These are phyloP conservation scores for Chionographis japonica DNA, from an alignment of 106 monocot species.

Conservation along the genomic window DNA sequence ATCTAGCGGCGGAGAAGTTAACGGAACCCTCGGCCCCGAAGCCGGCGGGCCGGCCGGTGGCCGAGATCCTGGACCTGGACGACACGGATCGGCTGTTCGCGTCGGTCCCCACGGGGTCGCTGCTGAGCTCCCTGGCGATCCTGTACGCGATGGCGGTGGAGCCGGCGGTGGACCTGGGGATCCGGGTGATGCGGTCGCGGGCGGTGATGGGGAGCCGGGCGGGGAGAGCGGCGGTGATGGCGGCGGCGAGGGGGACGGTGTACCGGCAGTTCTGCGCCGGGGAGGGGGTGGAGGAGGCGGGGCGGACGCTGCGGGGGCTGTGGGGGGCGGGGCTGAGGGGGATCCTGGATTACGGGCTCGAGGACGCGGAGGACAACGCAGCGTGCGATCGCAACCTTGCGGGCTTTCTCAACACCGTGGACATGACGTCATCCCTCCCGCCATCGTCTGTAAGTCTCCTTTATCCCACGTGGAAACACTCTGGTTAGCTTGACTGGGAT, in stretches of 20 bases:
- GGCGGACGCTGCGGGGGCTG: constrained; percentile 38
- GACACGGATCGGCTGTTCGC: constrained; percentile 61
- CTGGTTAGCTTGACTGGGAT: neutral
- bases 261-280: constrained; percentile 86
- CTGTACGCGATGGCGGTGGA: constrained; percentile 41
- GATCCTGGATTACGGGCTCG: constrained; percentile 82
- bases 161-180: constrained; percentile 58
- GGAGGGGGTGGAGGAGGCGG: constrained; percentile 49
- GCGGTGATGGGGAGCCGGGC: constrained; percentile 19
- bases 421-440: constrained; percentile 52
- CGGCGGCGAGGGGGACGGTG: constrained; percentile 44
- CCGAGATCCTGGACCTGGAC: constrained; percentile 24
- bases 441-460: constrained; percentile 49
- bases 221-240: constrained; percentile 24
- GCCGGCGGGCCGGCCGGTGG: neutral
- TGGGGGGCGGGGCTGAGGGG: constrained; percentile 57
- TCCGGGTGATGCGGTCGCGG: constrained; percentile 40
- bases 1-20: no score
- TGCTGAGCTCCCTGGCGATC: constrained; percentile 32
- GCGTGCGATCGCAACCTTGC: constrained; percentile 61
- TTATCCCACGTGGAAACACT: neutral
- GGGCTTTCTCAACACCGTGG: constrained; percentile 57
- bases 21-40: neutral
- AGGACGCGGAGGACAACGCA: constrained; percentile 62
- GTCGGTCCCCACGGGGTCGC: constrained; percentile 25